Conservation (phyloP, 345 rosid genomes). For the Corymbia maculata region DNA sequence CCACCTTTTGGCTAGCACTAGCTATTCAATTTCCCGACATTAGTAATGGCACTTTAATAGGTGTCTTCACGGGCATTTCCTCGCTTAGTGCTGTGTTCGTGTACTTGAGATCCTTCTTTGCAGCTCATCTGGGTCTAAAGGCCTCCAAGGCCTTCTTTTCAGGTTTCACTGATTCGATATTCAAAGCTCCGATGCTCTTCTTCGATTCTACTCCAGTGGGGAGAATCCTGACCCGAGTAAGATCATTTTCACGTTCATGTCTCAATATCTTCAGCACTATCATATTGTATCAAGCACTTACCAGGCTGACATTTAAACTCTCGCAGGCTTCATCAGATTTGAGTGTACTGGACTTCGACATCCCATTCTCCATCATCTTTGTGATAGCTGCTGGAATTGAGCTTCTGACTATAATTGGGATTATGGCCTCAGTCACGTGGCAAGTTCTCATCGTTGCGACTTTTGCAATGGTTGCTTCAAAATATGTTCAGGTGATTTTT, state of each 20-base stretch:
- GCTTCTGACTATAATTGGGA: conserved; percentile 21
- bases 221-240: conserved; percentile 68
- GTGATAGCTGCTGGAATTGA: conserved; percentile 26
- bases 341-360: conserved; percentile 51
- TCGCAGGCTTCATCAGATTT: conserved; percentile 77
- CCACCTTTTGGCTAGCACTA: conserved; percentile 71
- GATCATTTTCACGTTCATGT: background rate
- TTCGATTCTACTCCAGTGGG: conserved; percentile 78
- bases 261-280: background rate
- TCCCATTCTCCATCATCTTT: conserved; percentile 39
- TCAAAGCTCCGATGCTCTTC: conserved; percentile 72
- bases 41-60: conserved; percentile 28
- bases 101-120: conserved; percentile 23
- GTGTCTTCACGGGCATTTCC: conserved; percentile 51
- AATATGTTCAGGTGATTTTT: conserved; percentile 48
- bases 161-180: conserved; percentile 46
- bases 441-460: conserved; percentile 62
- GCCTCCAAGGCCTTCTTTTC: conserved; percentile 67
- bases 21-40: conserved; percentile 45
- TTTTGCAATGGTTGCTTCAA: conserved; percentile 36
- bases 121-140: conserved; percentile 53
- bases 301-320: background rate
- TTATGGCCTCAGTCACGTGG: conserved; percentile 76
- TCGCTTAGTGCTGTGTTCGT: conserved; percentile 39
- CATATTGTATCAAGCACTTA: background rate